A percentile compares a stretch with the other conserved stretches of the same genome.
Conservation (phyloP, 257 asterid genomes). For the Cynanchum wilfordii region DNA sequence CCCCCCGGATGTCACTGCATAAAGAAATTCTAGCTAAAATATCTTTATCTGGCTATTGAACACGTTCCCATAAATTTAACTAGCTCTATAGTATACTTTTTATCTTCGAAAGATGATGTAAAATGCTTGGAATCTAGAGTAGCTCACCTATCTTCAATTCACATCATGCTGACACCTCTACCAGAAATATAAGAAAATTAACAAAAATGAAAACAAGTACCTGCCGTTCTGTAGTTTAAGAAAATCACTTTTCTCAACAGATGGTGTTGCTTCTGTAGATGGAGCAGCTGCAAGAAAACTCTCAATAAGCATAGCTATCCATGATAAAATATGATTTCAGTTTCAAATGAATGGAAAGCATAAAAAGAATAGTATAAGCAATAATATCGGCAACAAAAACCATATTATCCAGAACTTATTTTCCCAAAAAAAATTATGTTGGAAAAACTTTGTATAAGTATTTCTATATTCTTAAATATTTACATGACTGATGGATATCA, state of each 20-base stretch:
- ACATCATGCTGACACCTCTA: not conserved
- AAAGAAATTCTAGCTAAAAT: conserved; percentile 3
- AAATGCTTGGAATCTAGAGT: not conserved
- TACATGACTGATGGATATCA: conserved; percentile 42
- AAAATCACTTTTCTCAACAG: conserved; percentile 60
- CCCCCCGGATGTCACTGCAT: conserved; percentile 94
- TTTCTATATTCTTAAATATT: conserved; percentile 27
- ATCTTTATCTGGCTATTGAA: not conserved
- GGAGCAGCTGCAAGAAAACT: conserved; percentile 64
- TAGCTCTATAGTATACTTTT: not conserved
- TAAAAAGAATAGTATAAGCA: not conserved
- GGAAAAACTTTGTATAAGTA: conserved; percentile 16
- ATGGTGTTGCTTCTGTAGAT: conserved; percentile 44
- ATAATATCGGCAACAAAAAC: not conserved
- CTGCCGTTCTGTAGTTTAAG: conserved; percentile 99
- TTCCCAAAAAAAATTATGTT: not conserved
- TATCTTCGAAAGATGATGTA: not conserved
- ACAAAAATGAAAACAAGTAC: conserved; percentile 26
- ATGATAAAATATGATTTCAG: not conserved
- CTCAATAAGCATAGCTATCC: conserved; percentile 18
- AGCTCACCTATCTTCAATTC: not conserved
- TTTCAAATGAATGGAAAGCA: not conserved
- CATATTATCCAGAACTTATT: not conserved
- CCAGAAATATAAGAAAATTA: not conserved
- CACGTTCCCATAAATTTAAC: not conserved